Evolutionary conservation across 106 monocot species (phyloP), one percentile per base, ranked within the genome.

Genomic region (Vanilla planifolia): DNA sequence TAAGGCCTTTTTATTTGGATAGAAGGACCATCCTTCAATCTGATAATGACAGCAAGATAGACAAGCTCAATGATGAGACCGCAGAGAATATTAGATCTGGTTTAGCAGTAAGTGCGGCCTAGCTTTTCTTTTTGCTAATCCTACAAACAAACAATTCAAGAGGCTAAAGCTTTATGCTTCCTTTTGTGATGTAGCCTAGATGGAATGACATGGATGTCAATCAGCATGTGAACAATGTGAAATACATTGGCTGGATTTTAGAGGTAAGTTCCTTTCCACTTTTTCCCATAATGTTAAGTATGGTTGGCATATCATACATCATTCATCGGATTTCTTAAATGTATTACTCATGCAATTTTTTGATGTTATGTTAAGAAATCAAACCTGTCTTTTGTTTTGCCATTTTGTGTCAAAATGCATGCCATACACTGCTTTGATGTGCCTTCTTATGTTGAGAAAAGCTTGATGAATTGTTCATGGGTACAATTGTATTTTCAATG

Each of bases 191-290:
- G 68, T 27, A 84, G 84, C 84, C 84, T 65, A 72, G 69, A 72
- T 69, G 84, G 75, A 79, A 63, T 41, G 84, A 84, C 29, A 68
- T 84, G 78, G 84, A 84, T 60, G 65, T 73, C 48, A 83, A 83
- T 30, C 73, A 78, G 33, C 83, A 83, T 63, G 83, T 83, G n/a
- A 83, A 83, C 66, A 83, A 83, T 78, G 83, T 78, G 37, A 83
- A 83, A 23, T 83, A 83, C 43, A 61, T 83, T 22, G 65, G 74
- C 0, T 83, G 78, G 83, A 74, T 83, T 33, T 52, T 83, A 14
- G 83, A 83, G 74, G 83, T 83, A 71, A 56, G 48, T n/a, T n/a
- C n/a, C n/a, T n/a, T n/a, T n/a, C n/a, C n/a, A n/a, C n/a, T n/a
- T n/a, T 47, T 47, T 47, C 46, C 13, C 39, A 40, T 40, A 13